Percentiles rank a stretch among this genome's conserved stretches.
These are phyloP conservation scores for Microcera coccophila DNA, from an alignment of 2,329 filamentous ascomycete species.

Conservation along the genomic window DNA sequence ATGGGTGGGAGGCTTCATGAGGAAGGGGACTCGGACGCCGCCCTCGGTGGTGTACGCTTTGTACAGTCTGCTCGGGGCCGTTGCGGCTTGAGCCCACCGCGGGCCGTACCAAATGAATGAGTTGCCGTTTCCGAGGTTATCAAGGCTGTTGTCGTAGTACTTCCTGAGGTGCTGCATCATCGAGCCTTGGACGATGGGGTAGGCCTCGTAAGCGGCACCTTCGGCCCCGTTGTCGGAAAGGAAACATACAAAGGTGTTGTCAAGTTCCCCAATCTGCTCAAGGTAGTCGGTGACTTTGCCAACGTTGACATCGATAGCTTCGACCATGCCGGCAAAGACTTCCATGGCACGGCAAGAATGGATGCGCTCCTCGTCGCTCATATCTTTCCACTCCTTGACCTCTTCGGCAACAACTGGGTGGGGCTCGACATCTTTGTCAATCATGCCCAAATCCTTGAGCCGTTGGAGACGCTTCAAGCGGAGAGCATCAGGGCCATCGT, in stretches of 20 bases:
- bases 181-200: constrained; percentile 21
- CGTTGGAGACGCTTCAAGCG: constrained; percentile 48
- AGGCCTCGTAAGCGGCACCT: constrained; percentile 42
- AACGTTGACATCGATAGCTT: constrained; percentile 57
- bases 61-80: constrained; percentile 36
- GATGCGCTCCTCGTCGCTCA: constrained; percentile 42
- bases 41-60: constrained; percentile 44
- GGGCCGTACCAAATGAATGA: constrained; percentile 18
- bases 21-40: constrained; percentile 49
- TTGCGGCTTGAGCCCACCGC: constrained; percentile 31
- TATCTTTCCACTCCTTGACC: constrained; percentile 44
- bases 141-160: constrained; percentile 16
- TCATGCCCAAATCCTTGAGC: constrained; percentile 54
- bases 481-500: constrained; percentile 57
- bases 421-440: constrained; percentile 46
- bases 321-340: constrained; percentile 61
- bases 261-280: constrained; percentile 51
- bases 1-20: constrained; percentile 32
- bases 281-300: constrained; percentile 57
- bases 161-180: constrained; percentile 14
- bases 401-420: constrained; percentile 40
- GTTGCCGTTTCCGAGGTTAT: constrained; percentile 12
- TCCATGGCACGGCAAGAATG: constrained; percentile 55
- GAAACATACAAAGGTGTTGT: constrained; percentile 63
- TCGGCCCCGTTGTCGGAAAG: constrained; percentile 61